Evolutionary conservation across 1,139 yeast genomes (phyloP).

Genomic region (Candida buenavistaensis): DNA sequence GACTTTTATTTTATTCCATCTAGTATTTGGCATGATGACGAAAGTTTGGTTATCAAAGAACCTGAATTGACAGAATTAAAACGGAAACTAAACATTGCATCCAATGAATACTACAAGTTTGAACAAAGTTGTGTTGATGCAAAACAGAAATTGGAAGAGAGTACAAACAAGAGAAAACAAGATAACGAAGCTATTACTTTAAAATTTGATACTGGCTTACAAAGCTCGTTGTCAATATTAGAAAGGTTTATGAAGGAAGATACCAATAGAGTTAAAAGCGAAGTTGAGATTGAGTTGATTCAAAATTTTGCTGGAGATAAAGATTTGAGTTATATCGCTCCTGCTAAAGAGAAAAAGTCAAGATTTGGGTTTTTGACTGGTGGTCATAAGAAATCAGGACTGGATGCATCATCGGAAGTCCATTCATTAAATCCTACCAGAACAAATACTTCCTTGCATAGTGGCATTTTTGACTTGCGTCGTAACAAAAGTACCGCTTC

Average conservation of each 20-base stretch:
- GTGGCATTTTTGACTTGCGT: slow-evolving; percentile 41
- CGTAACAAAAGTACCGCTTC: slow-evolving; percentile 27
- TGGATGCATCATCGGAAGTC: slow-evolving; percentile 19
- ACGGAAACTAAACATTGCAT: slow-evolving; percentile 53
- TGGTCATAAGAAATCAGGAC: slow-evolving; percentile 12
- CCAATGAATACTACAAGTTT: slow-evolving; percentile 43
- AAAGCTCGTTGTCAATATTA: slow-evolving; percentile 54
- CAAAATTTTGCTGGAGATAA: slow-evolving; percentile 82
- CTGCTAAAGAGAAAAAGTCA: slow-evolving; percentile 49
- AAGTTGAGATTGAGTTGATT: slow-evolving; percentile 88
- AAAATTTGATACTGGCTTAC: slow-evolving; percentile 56
- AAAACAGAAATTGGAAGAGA: slow-evolving; percentile 54
- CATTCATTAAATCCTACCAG: slow-evolving; percentile 36
- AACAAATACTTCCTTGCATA: slow-evolving; percentile 26
- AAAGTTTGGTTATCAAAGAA: slow-evolving; percentile 62
- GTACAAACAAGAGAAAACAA: slow-evolving; percentile 34
- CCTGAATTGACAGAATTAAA: slow-evolving; percentile 68
- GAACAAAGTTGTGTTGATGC: slow-evolving; percentile 46
- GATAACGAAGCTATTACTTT: slow-evolving; percentile 35
- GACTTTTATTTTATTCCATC: slow-evolving; percentile 88
- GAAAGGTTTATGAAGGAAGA: slow-evolving; percentile 73
- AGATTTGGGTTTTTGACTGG: slow-evolving; percentile 43
- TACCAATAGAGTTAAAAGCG: slow-evolving; percentile 67
- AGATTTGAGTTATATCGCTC: slow-evolving; percentile 56
- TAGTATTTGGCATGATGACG: slow-evolving; percentile 97